These are phyloP conservation scores for Psilocybe azurescens DNA, from an alignment of 768 basidiomycete genomes.

Conservation along the genomic window DNA sequence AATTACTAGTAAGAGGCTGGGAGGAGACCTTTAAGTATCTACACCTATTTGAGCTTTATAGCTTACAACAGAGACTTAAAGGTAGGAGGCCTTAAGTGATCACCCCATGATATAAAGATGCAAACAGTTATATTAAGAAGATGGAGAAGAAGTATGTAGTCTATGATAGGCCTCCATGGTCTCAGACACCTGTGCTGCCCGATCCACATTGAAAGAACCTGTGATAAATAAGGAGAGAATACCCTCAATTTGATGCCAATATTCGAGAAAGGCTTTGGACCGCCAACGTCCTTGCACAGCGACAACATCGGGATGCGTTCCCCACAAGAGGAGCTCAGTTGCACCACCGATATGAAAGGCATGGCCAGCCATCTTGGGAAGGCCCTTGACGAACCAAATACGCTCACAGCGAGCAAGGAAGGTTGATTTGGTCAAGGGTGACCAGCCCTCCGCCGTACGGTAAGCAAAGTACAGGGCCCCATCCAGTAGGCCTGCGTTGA, in stretches of 20 bases:
- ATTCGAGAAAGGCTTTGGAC: conserved; percentile 33
- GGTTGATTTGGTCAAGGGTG: conserved; percentile 5
- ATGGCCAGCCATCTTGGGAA: conserved; percentile 24
- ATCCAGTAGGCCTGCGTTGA: conserved; percentile 9
- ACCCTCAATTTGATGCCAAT: conserved; percentile 30
- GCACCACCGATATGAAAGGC: conserved; percentile 34
- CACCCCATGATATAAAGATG: too few species aligned
- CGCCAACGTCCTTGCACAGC: conserved; percentile 39
- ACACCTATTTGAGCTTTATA: too few species aligned
- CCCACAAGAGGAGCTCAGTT: conserved; percentile 29
- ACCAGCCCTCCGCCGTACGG: background rate
- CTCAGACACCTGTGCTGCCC: too few species aligned
- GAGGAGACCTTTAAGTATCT: too few species aligned
- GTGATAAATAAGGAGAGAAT: conserved; percentile 15
- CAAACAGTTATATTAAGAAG: too few species aligned
- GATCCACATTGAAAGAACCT: too few species aligned
- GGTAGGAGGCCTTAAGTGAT: too few species aligned
- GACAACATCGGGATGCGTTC: conserved; percentile 35
- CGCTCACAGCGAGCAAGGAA: conserved; percentile 15
- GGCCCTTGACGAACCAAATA: conserved; percentile 13
- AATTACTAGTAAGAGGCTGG: too few species aligned
- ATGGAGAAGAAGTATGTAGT: too few species aligned
- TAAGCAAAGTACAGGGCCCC: conserved; percentile 21
- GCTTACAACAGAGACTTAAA: too few species aligned
- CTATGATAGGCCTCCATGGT: too few species aligned